These are phyloP conservation scores for Blastobotrys parvus DNA, from an alignment of 805 yeast species.

Conservation along the genomic window DNA sequence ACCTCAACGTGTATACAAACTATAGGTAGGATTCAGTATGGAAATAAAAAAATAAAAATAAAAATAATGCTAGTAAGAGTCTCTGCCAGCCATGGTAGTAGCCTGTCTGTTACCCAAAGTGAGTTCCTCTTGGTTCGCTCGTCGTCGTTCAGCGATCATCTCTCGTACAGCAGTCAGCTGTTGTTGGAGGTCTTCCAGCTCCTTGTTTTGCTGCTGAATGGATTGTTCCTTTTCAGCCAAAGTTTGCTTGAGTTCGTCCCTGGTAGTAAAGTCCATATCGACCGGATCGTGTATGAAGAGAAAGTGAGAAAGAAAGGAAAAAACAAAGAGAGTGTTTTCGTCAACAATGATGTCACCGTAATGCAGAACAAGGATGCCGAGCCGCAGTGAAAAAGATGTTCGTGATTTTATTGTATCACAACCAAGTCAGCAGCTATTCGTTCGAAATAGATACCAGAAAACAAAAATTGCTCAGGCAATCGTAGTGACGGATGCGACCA, in stretches of 20 bases:
- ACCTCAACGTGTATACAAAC: constrained; percentile 1
- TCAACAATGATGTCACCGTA: no score
- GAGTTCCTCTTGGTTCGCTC: constrained; percentile 2
- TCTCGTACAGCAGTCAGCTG: background rate
- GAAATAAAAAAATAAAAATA: background rate
- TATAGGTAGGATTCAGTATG: background rate
- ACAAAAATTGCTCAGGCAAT: no score
- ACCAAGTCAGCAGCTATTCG: no score
- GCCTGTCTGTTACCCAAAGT: background rate
- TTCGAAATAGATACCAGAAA: no score
- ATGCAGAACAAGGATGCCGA: no score
- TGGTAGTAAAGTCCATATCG: no score
- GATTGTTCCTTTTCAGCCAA: constrained; percentile 1
- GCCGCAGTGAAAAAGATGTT: no score
- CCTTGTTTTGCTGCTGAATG: constrained; percentile 3
- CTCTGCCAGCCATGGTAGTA: background rate
- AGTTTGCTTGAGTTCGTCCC: background rate
- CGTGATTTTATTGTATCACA: no score
- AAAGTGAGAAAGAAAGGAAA: no score
- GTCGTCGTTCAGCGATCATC: constrained; percentile 1
- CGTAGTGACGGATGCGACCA: no score
- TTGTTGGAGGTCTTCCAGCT: constrained; percentile 4
- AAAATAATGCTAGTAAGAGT: background rate
- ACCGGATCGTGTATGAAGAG: no score
- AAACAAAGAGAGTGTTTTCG: no score